Conservation (phyloP, 2,329 filamentous ascomycete genomes). For the Aspergillus flavus region DNA sequence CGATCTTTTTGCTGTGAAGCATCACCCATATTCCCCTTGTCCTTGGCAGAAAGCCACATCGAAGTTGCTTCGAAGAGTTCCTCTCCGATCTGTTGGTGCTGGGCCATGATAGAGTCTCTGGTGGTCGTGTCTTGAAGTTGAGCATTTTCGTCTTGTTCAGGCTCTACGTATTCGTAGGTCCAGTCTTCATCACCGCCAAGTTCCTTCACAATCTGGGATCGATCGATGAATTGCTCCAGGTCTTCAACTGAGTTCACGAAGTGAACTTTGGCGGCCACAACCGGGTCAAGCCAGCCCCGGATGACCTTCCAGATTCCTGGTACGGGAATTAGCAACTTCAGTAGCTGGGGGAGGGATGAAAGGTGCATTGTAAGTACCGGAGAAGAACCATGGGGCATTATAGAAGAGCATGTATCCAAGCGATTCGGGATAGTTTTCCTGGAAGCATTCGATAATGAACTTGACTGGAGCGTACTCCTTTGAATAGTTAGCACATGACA, state of each 20-base stretch:
- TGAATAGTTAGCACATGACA: background rate
- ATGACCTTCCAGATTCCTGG: conserved; percentile 92
- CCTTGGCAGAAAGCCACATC: conserved; percentile 65
- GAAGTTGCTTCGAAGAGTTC: conserved; percentile 73
- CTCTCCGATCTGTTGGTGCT: conserved; percentile 64
- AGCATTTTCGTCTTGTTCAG: conserved; percentile 72
- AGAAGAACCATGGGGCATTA: conserved; percentile 94
- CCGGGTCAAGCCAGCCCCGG: conserved; percentile 89
- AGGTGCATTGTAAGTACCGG: conserved; percentile 55
- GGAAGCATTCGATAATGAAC: conserved; percentile 98
- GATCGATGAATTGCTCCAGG: conserved; percentile 72
- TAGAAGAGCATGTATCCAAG: conserved; percentile 86
- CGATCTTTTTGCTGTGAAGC: background rate
- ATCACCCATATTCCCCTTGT: background rate
- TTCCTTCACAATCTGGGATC: conserved; percentile 71
- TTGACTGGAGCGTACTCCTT: conserved; percentile 91
- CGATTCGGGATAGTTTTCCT: conserved; percentile 94
- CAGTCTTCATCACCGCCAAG: conserved; percentile 83
- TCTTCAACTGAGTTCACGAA: conserved; percentile 82
- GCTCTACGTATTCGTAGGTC: conserved; percentile 79
- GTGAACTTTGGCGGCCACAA: conserved; percentile 88
- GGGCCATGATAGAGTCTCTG: conserved; percentile 62
- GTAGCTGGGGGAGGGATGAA: conserved; percentile 20
- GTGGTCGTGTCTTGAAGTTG: conserved; percentile 66
- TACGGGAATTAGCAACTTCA: background rate